phyloP scores from a whole-genome alignment of 148 eudicot genomes.

The Cornus suecica region DNA sequence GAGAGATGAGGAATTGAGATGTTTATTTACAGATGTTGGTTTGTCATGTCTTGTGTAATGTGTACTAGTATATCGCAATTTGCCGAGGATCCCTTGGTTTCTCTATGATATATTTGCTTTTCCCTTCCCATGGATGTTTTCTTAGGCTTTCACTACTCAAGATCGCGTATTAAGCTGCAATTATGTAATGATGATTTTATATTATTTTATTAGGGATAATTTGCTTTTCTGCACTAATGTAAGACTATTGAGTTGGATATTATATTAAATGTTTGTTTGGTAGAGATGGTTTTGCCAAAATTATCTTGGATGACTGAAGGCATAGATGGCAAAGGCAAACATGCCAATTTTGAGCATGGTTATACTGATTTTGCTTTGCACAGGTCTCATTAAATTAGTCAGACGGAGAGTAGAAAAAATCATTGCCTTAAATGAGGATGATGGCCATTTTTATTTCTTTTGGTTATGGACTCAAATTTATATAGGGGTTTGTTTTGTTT shows the following conservation, averaged over 20 bases:
- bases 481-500: too few species aligned
- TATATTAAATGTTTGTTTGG: neutral
- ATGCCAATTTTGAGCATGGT: too few species aligned
- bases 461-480: too few species aligned
- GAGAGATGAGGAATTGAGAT: neutral
- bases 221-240: neutral
- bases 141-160: neutral
- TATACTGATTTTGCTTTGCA: too few species aligned
- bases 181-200: neutral
- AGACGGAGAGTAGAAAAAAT: too few species aligned
- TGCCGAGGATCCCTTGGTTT: neutral
- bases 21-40: neutral
- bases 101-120: neutral
- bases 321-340: too few species aligned
- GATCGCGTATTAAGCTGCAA: neutral
- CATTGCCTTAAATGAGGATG: too few species aligned
- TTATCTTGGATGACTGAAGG: too few species aligned
- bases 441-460: too few species aligned
- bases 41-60: neutral
- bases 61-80: neutral
- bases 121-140: neutral
- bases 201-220: neutral
- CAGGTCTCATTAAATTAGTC: too few species aligned
- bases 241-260: neutral
- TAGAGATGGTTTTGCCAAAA: too few species aligned